Percentiles rank a stretch among this genome's conserved stretches.
Evolutionary conservation across 2,329 filamentous ascomycete genomes (phyloP).

Genomic region (Penicillium sp.): DNA sequence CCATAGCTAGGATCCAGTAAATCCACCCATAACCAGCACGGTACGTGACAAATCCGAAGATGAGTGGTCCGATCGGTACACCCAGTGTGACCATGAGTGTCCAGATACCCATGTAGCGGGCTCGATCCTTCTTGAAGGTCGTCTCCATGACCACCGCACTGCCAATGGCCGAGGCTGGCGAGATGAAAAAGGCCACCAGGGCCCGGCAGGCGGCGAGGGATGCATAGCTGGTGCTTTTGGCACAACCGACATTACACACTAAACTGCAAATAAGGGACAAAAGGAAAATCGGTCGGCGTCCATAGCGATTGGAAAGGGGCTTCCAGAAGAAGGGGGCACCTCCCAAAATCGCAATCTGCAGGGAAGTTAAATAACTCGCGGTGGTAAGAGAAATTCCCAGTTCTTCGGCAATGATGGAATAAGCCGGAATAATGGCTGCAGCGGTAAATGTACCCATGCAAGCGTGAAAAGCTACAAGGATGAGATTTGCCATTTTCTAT

Average conservation of each 20-base stretch:
- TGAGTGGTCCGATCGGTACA: slow-evolving; percentile 43
- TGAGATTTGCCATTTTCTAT: slow-evolving; percentile 56
- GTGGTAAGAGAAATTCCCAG: slow-evolving; percentile 51
- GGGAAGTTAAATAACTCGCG: slow-evolving; percentile 55
- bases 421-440: slow-evolving; percentile 58
- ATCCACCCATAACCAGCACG: slow-evolving; percentile 61
- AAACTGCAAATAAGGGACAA: slow-evolving; percentile 52
- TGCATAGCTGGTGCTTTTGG: slow-evolving; percentile 51
- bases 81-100: slow-evolving; percentile 55
- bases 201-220: slow-evolving; percentile 54
- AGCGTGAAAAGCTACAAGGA: slow-evolving; percentile 59
- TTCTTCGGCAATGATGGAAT: slow-evolving; percentile 54
- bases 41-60: slow-evolving; percentile 50
- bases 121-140: slow-evolving; percentile 58
- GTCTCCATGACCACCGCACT: slow-evolving; percentile 60
- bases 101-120: slow-evolving; percentile 59
- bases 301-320: slow-evolving; percentile 54
- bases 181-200: slow-evolving; percentile 59
- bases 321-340: slow-evolving; percentile 56
- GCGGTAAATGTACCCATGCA: slow-evolving; percentile 61
- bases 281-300: slow-evolving; percentile 57
- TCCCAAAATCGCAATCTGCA: slow-evolving; percentile 56
- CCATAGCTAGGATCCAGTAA: slow-evolving; percentile 60
- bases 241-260: slow-evolving; percentile 58
- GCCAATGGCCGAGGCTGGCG: slow-evolving; percentile 55